Conservation (phyloP, 2,329 filamentous ascomycete genomes). For the Lasiodiplodia sp. region DNA sequence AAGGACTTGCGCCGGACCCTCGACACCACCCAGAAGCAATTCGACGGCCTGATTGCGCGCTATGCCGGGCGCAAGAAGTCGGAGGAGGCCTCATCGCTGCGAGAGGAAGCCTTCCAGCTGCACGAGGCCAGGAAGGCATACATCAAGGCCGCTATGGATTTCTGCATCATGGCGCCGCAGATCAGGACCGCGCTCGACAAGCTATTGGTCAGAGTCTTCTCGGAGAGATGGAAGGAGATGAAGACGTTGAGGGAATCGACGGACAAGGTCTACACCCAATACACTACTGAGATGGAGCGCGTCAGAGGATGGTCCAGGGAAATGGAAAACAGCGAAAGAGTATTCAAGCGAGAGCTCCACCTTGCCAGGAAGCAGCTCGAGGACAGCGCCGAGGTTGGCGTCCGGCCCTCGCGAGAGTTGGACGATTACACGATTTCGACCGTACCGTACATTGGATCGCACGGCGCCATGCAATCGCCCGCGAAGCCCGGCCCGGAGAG, state of each 20-base stretch:
- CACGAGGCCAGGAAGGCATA: conserved; percentile 93
- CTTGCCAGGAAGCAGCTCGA: conserved; percentile 82
- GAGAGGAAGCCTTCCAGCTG: conserved; percentile 94
- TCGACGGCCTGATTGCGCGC: conserved; percentile 80
- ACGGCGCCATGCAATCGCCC: conserved; percentile 55
- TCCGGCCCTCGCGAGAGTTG: conserved; percentile 86
- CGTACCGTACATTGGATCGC: conserved; percentile 80
- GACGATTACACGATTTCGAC: conserved; percentile 93
- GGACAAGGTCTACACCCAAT: conserved; percentile 67
- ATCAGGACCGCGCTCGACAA: conserved; percentile 84
- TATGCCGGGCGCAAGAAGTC: conserved; percentile 88
- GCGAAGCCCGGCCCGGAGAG: conserved; percentile 61
- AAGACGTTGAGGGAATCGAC: conserved; percentile 72
- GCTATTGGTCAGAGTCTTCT: conserved; percentile 82
- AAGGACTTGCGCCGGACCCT: conserved; percentile 81
- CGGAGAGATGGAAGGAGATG: conserved; percentile 89
- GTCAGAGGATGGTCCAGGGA: conserved; percentile 92
- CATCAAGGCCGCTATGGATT: conserved; percentile 91
- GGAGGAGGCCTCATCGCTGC: conserved; percentile 88
- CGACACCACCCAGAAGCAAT: conserved; percentile 82
- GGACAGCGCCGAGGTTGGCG: conserved; percentile 72
- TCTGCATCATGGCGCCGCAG: conserved; percentile 86
- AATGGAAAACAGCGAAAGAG: conserved; percentile 87
- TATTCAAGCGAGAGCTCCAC: conserved; percentile 83
- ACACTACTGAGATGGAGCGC: conserved; percentile 83